Evolutionary conservation across 768 basidiomycete species (phyloP).

Genomic region (Pleurotus pulmonarius): DNA sequence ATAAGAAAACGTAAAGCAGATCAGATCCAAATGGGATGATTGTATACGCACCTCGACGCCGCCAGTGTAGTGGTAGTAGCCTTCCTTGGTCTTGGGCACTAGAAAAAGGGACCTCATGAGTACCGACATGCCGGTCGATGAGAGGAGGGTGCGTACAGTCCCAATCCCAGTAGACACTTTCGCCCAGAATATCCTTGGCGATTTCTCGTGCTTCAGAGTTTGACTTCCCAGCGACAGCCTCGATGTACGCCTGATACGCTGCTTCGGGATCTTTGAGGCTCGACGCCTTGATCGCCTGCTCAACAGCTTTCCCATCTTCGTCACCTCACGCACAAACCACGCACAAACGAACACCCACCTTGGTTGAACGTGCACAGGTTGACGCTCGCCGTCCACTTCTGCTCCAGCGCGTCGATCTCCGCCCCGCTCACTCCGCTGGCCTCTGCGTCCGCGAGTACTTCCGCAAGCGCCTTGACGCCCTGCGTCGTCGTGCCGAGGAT

Average conservation of each 20-base stretch:
- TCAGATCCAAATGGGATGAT: not conserved
- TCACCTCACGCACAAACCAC: no score
- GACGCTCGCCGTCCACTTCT: slow-evolving; percentile 66
- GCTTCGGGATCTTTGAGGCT: slow-evolving; percentile 46
- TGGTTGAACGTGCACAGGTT: slow-evolving; percentile 81
- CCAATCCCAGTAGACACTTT: slow-evolving; percentile 83
- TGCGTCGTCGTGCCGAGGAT: slow-evolving; percentile 58
- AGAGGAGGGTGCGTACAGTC: slow-evolving; percentile 51
- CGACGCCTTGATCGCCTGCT: slow-evolving; percentile 51
- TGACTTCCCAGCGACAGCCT: slow-evolving; percentile 60
- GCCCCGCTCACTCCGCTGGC: slow-evolving; percentile 55
- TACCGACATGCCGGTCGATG: no score
- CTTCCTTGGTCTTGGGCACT: slow-evolving; percentile 88
- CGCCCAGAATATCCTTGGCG: slow-evolving; percentile 72
- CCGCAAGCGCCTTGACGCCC: slow-evolving; percentile 54
- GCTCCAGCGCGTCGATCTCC: slow-evolving; percentile 73
- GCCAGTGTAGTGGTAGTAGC: slow-evolving; percentile 84
- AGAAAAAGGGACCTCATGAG: not conserved
- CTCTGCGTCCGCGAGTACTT: slow-evolving; percentile 68
- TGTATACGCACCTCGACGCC: slow-evolving; percentile 69
- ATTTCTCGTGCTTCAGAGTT: slow-evolving; percentile 67
- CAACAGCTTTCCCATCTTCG: slow-evolving; percentile 42
- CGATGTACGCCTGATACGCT: slow-evolving; percentile 55
- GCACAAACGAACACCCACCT: slow-evolving; percentile 38
- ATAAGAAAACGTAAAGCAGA: slow-evolving; percentile 1